Evolutionary conservation across 75 land plant genomes (phyloP).

Genomic region (Cupressus sempervirens): DNA sequence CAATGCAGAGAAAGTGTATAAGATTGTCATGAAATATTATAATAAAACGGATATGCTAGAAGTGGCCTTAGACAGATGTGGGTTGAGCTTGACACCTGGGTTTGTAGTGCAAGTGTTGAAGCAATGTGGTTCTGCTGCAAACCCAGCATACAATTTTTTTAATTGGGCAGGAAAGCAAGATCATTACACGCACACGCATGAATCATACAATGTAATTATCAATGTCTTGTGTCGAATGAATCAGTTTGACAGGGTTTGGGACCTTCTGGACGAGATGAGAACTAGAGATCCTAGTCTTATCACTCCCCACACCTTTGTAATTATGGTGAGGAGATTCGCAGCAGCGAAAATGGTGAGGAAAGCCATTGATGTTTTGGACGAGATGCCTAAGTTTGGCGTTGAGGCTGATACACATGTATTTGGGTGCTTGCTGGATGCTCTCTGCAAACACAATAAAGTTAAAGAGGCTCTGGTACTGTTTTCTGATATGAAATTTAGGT

Average conservation of each 20-base stretch:
- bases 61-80: slow-evolving; percentile 45
- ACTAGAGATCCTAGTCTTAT: slow-evolving; percentile 32
- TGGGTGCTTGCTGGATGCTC: slow-evolving; percentile 61
- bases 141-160: slow-evolving; percentile 50
- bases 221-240: slow-evolving; percentile 40
- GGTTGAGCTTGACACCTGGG: slow-evolving; percentile 28
- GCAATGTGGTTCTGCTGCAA: slow-evolving; percentile 59
- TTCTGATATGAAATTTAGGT: slow-evolving; percentile 53
- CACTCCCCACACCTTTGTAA: slow-evolving; percentile 39
- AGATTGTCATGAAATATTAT: slow-evolving; percentile 43
- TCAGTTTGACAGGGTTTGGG: slow-evolving; percentile 60
- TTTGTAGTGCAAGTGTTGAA: slow-evolving; percentile 45
- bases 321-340: slow-evolving; percentile 63
- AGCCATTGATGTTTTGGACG: slow-evolving; percentile 61
- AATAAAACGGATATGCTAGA: slow-evolving; percentile 38
- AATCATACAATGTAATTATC: slow-evolving; percentile 32
- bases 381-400: slow-evolving; percentile 62
- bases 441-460: slow-evolving; percentile 54
- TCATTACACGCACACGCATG: slow-evolving; percentile 32
- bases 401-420: slow-evolving; percentile 47
- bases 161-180: slow-evolving; percentile 50
- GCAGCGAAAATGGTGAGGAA: slow-evolving; percentile 54
- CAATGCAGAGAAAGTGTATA: slow-evolving; percentile 44
- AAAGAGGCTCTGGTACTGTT: slow-evolving; percentile 56
- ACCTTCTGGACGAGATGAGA: slow-evolving; percentile 45